These are phyloP conservation scores for Mycena pura DNA, from an alignment of 768 basidiomycete genomes.

Conservation along the genomic window DNA sequence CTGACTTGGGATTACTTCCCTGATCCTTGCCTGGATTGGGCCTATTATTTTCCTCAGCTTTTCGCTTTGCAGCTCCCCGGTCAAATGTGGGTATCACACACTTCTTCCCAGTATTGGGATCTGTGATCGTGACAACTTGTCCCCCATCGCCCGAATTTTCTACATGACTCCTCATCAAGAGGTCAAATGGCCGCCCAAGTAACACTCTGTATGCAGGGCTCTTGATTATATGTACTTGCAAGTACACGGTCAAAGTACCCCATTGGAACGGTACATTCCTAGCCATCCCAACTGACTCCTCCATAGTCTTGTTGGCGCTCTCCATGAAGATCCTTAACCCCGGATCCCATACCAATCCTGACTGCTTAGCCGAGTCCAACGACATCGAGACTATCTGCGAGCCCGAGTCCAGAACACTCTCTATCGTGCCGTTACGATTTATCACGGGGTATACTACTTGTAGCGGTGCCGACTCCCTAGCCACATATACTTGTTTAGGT, in stretches of 20 bases:
- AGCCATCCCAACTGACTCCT: conserved; percentile 34
- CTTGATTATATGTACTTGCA: conserved; percentile 38
- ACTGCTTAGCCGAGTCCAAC: conserved; percentile 10
- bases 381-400: conserved; percentile 39
- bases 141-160: too few species aligned
- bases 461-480: too few species aligned
- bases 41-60: not conserved
- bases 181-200: conserved; percentile 38
- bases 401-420: conserved; percentile 34
- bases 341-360: conserved; percentile 25
- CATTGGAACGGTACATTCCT: conserved; percentile 33
- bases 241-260: conserved; percentile 27
- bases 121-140: conserved; percentile 30
- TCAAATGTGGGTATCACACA: not conserved
- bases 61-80: not conserved
- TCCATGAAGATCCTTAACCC: conserved; percentile 33
- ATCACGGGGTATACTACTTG: too few species aligned
- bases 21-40: not conserved
- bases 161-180: conserved; percentile 28
- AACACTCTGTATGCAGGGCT: conserved; percentile 33
- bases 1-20: too few species aligned
- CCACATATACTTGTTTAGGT: too few species aligned
- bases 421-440: too few species aligned
- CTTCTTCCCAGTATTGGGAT: conserved; percentile 30
- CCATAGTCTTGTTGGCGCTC: conserved; percentile 31